Conservation (phyloP, 805 yeast species). For the Cyberlindnera suaveolens region DNA sequence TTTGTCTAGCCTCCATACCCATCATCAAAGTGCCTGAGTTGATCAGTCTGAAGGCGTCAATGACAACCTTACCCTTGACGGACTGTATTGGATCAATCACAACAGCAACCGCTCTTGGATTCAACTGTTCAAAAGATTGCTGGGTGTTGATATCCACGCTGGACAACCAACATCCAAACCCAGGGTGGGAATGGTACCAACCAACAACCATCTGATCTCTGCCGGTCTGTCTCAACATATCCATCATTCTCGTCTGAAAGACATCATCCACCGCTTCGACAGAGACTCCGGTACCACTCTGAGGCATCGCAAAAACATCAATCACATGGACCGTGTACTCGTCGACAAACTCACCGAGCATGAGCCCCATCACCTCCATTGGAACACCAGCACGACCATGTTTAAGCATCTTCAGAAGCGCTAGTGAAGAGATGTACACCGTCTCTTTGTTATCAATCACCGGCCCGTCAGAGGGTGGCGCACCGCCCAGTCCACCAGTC, state of each 20-base stretch:
- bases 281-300: conserved; percentile 95
- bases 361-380: conserved; percentile 93
- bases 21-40: conserved; percentile 83
- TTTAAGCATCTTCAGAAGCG: conserved; percentile 91
- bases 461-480: conserved; percentile 60
- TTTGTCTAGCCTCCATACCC: conserved; percentile 97
- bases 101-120: conserved; percentile 94
- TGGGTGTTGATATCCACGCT: conserved; percentile 97
- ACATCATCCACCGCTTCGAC: conserved; percentile 99
- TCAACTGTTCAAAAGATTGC: conserved; percentile 94
- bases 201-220: conserved; percentile 99
- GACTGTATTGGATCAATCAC: conserved; percentile 98
- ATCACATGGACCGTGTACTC: conserved; percentile 95
- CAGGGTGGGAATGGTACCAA: conserved; percentile 99
- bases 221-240: conserved; percentile 98
- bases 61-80: conserved; percentile 97
- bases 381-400: conserved; percentile 93
- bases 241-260: conserved; percentile 99
- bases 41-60: conserved; percentile 95
- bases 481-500: conserved; percentile 38
- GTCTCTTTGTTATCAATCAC: conserved; percentile 94
- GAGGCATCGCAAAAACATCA: conserved; percentile 99
- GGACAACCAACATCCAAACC: conserved; percentile 99
- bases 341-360: conserved; percentile 97
- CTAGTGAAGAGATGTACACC: conserved; percentile 91